Base-by-base conservation (phyloP, 2,329 filamentous ascomycete genomes). In the Zalaria sp. region DNA sequence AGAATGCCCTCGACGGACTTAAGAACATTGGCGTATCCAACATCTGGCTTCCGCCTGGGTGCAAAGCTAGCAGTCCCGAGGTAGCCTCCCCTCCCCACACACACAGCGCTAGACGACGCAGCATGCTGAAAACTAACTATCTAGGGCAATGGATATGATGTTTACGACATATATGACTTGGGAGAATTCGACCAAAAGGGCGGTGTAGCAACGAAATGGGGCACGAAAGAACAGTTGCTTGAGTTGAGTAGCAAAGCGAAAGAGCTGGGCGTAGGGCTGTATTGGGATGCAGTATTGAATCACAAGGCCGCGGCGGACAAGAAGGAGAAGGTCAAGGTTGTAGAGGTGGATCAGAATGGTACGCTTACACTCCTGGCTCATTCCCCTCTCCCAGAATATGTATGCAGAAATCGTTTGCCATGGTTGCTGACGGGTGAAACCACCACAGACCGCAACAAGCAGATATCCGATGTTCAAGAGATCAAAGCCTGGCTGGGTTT, bases 181-280 rank as follows among this genome's bases (percentile, higher is more conserved):
- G 80, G 79, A 28, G 79, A 83, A 53, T 84, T 83, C 51, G 71
- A 81, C 34, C 78, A 83, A 50, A 83, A 83, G 55, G 77, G 77
- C 11, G 56, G 63, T 0, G 61, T 58, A 5, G 58, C 63, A 1
- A 83, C 80, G 0, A 83, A 83, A 65, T 84, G 78, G 78, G 80
- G 79, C 4, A 63, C 66, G 0, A 79, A 75, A 52, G 67, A 72
- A 25, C 76, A 83, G 35, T 61, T 83, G 5, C 50, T 72, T 4
- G 62, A 63, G 7, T 58, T 83, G 38, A 60, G 62, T 4, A 58
- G 64, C 11, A 58, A 63, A 8, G 77, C 76, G 0, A 64, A 71
- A 42, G 62, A 69, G 27, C 47, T 69, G 9, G 71, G 69, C 0
- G 63, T 83, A 6, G 68, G 69, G 0, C 53, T 83, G 1, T 71